A percentile compares a stretch with the other conserved stretches of the same genome.
These are phyloP conservation scores for Sarcodon sp. DNA, from an alignment of 768 basidiomycete genomes.

Conservation along the genomic window DNA sequence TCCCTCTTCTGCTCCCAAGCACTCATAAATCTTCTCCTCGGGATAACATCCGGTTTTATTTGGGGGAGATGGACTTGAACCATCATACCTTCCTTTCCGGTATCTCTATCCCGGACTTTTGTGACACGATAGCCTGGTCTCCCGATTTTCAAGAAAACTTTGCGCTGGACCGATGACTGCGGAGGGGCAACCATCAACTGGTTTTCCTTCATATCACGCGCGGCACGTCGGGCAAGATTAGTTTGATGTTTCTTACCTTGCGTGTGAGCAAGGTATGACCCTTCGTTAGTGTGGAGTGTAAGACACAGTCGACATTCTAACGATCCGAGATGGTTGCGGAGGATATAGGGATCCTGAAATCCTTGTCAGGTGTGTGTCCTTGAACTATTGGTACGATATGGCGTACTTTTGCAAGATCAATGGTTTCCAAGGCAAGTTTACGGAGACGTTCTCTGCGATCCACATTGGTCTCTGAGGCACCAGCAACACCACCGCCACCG, in stretches of 20 bases:
- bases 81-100: conserved; percentile 92
- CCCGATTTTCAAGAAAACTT: conserved; percentile 96
- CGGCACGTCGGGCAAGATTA: conserved; percentile 92
- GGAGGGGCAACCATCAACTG: conserved; percentile 81
- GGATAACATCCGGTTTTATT: conserved; percentile 76
- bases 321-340: conserved; percentile 96
- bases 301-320: conserved; percentile 97
- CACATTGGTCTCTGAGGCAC: conserved; percentile 89
- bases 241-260: conserved; percentile 99
- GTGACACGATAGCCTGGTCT: conserved; percentile 92
- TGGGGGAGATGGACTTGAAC: conserved; percentile 95
- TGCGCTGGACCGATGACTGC: conserved; percentile 71
- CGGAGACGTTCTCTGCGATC: conserved; percentile 89
- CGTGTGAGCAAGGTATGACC: conserved; percentile 96
- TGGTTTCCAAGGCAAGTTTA: conserved; percentile 93
- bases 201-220: conserved; percentile 92
- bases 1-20: conserved; percentile 96
- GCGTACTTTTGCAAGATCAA: conserved; percentile 89
- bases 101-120: conserved; percentile 86
- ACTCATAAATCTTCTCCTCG: conserved; percentile 89
- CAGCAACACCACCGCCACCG: conserved; percentile 91
- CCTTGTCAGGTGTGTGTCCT: background rate
- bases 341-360: conserved; percentile 86
- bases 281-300: conserved; percentile 98
- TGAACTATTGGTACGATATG: background rate